A percentile compares a stretch with the other conserved stretches of the same genome.
phyloP scores from a whole-genome alignment of 2,329 filamentous ascomycete species.

The Simplicillium aogashimaense region DNA sequence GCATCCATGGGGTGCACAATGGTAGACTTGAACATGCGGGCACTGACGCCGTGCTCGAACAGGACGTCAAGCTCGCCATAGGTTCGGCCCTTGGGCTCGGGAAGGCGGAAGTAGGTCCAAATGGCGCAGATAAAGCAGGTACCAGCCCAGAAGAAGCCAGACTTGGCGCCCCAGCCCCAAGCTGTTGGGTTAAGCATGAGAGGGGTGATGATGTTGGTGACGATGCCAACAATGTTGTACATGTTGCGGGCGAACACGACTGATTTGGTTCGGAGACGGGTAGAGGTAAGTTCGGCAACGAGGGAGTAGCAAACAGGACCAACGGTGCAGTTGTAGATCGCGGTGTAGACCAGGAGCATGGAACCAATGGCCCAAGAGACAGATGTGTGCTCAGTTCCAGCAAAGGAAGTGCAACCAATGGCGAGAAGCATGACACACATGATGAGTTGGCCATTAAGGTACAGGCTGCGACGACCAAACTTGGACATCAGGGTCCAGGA shows the following conservation, averaged over 20 bases:
- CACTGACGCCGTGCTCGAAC: constrained; percentile 34
- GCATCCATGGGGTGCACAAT: constrained; percentile 8
- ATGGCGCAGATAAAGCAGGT: constrained; percentile 32
- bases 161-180: constrained; percentile 37
- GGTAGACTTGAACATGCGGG: constrained; percentile 28
- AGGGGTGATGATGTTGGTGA: constrained; percentile 34
- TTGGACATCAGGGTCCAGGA: constrained; percentile 27
- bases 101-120: constrained; percentile 43
- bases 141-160: constrained; percentile 34
- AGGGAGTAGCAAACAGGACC: constrained; percentile 69
- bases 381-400: constrained; percentile 17
- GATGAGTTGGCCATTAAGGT: constrained; percentile 22
- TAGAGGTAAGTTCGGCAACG: constrained; percentile 45
- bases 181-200: constrained; percentile 35
- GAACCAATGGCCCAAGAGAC: constrained; percentile 27
- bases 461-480: constrained; percentile 27
- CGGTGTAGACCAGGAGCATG: constrained; percentile 30
- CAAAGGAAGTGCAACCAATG: constrained; percentile 28
- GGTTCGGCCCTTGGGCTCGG: constrained; percentile 43
- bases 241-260: constrained; percentile 33
- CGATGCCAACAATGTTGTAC: constrained; percentile 39
- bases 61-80: constrained; percentile 46
- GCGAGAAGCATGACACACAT: constrained; percentile 23
- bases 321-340: constrained; percentile 28
- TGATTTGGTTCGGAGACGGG: constrained; percentile 34